Percentiles rank a stretch among this genome's conserved stretches.
These are phyloP conservation scores for Babjeviella inositovora DNA, from an alignment of 805 yeast genomes.

Conservation along the genomic window DNA sequence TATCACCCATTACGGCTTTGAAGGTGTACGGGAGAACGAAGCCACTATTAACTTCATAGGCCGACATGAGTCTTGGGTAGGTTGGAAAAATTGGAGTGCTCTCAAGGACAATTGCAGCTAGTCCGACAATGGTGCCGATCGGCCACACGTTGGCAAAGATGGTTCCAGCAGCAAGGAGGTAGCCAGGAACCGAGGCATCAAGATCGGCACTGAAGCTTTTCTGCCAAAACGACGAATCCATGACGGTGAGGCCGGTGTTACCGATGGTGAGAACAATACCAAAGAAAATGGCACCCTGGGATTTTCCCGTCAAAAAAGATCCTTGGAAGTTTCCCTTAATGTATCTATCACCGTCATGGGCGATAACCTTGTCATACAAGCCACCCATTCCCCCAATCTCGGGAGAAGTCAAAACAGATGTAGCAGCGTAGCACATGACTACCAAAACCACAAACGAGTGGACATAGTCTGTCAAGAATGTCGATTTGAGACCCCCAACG, in stretches of 20 bases:
- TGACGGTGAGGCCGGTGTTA: slow-evolving; percentile 17
- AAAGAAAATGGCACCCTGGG: slow-evolving; percentile 20
- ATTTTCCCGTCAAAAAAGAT: slow-evolving; percentile 12
- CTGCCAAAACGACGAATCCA: slow-evolving; percentile 23
- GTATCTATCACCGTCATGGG: background rate
- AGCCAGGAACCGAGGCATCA: slow-evolving; percentile 18
- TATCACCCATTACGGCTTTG: slow-evolving; percentile 16
- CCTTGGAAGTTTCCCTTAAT: slow-evolving; percentile 4
- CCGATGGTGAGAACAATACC: slow-evolving; percentile 16
- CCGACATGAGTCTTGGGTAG: slow-evolving; percentile 19
- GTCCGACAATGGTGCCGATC: slow-evolving; percentile 13
- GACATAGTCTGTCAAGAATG: slow-evolving; percentile 33
- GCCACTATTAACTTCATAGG: slow-evolving; percentile 19
- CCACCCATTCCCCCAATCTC: slow-evolving; percentile 14
- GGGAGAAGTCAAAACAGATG: slow-evolving; percentile 10
- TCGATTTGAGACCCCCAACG: slow-evolving; percentile 33
- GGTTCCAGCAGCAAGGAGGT: slow-evolving; percentile 16
- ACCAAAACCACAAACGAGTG: slow-evolving; percentile 28
- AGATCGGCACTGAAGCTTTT: slow-evolving; percentile 17
- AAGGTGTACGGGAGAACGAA: slow-evolving; percentile 17
- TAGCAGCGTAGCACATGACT: slow-evolving; percentile 11
- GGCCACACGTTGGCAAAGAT: slow-evolving; percentile 12
- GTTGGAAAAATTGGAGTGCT: slow-evolving; percentile 16
- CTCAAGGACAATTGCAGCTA: slow-evolving; percentile 16
- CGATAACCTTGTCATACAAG: slow-evolving; percentile 12